Evolutionary conservation across 2,329 filamentous ascomycete species (phyloP).

Genomic region (Xylogone sp.): DNA sequence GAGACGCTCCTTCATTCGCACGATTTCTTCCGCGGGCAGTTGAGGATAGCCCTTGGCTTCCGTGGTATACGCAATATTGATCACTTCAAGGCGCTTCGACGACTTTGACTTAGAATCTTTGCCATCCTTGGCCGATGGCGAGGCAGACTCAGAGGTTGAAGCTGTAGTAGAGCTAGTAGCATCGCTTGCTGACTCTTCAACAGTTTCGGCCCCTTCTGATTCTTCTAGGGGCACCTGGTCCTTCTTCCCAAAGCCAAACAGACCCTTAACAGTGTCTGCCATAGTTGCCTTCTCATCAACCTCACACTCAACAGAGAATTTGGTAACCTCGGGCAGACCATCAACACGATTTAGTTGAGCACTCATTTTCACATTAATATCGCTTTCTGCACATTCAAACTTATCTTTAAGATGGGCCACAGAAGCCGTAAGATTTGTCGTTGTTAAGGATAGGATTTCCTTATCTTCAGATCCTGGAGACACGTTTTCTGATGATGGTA

Average conservation of each 20-base stretch:
- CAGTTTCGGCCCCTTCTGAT: slow-evolving; percentile 46
- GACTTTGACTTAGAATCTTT: slow-evolving; percentile 18
- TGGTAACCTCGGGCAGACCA: slow-evolving; percentile 75
- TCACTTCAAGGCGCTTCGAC: slow-evolving; percentile 25
- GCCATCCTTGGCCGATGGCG: slow-evolving; percentile 22
- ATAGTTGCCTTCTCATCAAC: slow-evolving; percentile 77
- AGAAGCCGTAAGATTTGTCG: slow-evolving; percentile 81
- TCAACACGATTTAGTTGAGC: slow-evolving; percentile 68
- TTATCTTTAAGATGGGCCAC: slow-evolving; percentile 75
- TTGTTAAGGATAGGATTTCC: slow-evolving; percentile 63
- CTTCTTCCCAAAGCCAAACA: slow-evolving; percentile 92
- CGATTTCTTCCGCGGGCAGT: slow-evolving; percentile 22
- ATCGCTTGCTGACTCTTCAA: slow-evolving; percentile 27
- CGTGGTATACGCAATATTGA: slow-evolving; percentile 25
- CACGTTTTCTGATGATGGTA: slow-evolving; percentile 42
- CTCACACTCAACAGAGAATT: slow-evolving; percentile 81
- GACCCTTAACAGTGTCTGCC: slow-evolving; percentile 91
- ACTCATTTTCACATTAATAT: slow-evolving; percentile 76
- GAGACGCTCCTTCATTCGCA: slow-evolving; percentile 55
- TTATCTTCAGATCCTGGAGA: slow-evolving; percentile 47
- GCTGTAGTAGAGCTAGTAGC: slow-evolving; percentile 39
- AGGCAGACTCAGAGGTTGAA: slow-evolving; percentile 45
- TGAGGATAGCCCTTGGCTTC: slow-evolving; percentile 23
- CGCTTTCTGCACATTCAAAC: slow-evolving; percentile 66
- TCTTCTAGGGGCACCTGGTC: slow-evolving; percentile 70